phyloP scores from a whole-genome alignment of 495 filamentous ascomycete species.

The Delitschia confertaspora region DNA sequence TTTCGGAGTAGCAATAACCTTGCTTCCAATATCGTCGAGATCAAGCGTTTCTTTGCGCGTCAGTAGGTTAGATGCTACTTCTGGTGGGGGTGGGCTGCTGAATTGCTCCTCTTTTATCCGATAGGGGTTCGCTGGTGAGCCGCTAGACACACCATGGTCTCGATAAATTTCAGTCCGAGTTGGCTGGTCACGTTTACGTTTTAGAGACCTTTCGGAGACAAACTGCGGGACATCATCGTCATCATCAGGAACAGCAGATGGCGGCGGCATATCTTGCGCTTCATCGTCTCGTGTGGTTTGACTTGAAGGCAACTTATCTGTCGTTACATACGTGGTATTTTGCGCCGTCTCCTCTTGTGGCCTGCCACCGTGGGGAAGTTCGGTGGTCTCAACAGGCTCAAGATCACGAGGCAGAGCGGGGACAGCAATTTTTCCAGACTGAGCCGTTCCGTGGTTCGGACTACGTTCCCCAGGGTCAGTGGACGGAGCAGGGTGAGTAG shows the following conservation, averaged over 20 bases:
- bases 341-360: too few species aligned
- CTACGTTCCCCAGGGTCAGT: too few species aligned
- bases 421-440: too few species aligned
- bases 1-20: slow-evolving; percentile 22
- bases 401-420: too few species aligned
- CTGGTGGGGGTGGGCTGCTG: slow-evolving; percentile 26
- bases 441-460: too few species aligned
- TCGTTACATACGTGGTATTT: too few species aligned
- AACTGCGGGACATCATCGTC: slow-evolving; percentile 29
- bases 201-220: slow-evolving; percentile 30
- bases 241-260: neutral
- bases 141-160: slow-evolving; percentile 5
- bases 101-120: slow-evolving; percentile 30
- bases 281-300: slow-evolving; percentile 31
- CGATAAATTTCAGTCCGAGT: neutral
- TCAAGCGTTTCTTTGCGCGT: slow-evolving; percentile 33
- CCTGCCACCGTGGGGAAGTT: too few species aligned
- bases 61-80: neutral
- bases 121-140: slow-evolving; percentile 23
- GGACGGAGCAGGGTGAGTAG: too few species aligned
- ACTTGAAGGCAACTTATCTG: slow-evolving; percentile 23
- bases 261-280: neutral
- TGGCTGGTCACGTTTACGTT: slow-evolving; percentile 25
- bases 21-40: slow-evolving; percentile 30
- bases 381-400: too few species aligned